A percentile compares a stretch with the other conserved stretches of the same genome.
Conservation (phyloP, 2,329 filamentous ascomycete species). For the Cladosporium sp. region DNA sequence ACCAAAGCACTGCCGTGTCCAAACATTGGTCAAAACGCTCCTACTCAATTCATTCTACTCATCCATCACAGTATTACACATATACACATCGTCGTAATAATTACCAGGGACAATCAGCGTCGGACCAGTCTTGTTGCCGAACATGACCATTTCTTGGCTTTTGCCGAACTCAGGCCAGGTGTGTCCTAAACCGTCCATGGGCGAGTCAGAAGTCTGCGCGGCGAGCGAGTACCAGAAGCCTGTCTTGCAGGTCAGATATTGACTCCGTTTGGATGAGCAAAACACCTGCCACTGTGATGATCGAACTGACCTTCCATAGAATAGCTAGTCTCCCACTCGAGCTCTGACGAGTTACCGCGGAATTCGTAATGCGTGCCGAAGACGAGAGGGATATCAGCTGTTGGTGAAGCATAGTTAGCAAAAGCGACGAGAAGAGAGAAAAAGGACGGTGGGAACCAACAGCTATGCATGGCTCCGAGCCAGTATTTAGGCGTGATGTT, state of each 20-base stretch:
- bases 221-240: slow-evolving; percentile 2
- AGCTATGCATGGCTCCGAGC: slow-evolving; percentile 38
- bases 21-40: no score
- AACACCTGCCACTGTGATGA: background rate
- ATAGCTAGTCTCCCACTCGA: slow-evolving; percentile 26
- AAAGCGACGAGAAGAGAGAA: no score
- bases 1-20: no score
- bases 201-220: background rate
- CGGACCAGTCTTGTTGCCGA: background rate
- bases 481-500: slow-evolving; percentile 37
- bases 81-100: slow-evolving; percentile 1
- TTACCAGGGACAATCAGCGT: background rate
- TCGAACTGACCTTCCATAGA: slow-evolving; percentile 28
- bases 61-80: background rate
- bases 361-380: slow-evolving; percentile 36
- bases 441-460: background rate
- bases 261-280: background rate
- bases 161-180: background rate
- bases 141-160: background rate
- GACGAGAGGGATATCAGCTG: slow-evolving; percentile 33
- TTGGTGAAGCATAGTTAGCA: background rate
- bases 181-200: background rate
- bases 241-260: background rate
- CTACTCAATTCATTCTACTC: no score
- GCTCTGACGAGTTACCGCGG: slow-evolving; percentile 18